phyloP scores from a whole-genome alignment of 306 rosid species.

The Acacia confusa region DNA sequence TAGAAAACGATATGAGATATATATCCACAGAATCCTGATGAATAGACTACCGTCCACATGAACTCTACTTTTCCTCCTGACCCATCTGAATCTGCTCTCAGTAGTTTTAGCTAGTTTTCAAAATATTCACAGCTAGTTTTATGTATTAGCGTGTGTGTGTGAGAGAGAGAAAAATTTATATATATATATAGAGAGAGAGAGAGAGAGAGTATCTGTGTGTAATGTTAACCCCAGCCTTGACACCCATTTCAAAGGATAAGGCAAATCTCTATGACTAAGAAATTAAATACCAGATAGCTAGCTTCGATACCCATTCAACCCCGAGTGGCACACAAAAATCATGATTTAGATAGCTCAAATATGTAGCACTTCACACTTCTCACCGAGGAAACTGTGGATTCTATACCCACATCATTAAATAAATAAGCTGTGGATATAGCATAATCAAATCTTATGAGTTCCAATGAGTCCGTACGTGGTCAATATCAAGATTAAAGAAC shows the following conservation, averaged over 20 bases:
- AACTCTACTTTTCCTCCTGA: conserved; percentile 24
- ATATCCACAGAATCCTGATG: background rate
- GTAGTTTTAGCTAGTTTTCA: too few species aligned
- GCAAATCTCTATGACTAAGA: conserved; percentile 14
- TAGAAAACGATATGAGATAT: background rate
- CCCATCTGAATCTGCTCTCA: conserved; percentile 8
- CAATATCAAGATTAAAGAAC: background rate
- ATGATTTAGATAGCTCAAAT: too few species aligned
- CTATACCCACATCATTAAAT: too few species aligned
- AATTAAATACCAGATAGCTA: background rate
- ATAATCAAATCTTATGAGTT: conserved; percentile 23
- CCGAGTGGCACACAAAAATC: too few species aligned
- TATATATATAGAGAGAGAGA: too few species aligned
- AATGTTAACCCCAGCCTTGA: too few species aligned
- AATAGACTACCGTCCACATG: conserved; percentile 8
- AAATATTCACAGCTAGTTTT: conserved; percentile 7
- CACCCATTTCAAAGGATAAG: background rate
- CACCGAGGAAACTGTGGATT: too few species aligned
- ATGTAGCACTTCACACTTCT: too few species aligned
- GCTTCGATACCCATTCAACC: conserved; percentile 1
- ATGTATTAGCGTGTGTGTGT: background rate
- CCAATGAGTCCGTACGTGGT: background rate
- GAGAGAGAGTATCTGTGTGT: too few species aligned
- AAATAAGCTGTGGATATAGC: conserved; percentile 10
- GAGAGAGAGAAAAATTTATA: too few species aligned